phyloP scores from a whole-genome alignment of 805 yeast genomes.

The Limtongia smithiae region DNA sequence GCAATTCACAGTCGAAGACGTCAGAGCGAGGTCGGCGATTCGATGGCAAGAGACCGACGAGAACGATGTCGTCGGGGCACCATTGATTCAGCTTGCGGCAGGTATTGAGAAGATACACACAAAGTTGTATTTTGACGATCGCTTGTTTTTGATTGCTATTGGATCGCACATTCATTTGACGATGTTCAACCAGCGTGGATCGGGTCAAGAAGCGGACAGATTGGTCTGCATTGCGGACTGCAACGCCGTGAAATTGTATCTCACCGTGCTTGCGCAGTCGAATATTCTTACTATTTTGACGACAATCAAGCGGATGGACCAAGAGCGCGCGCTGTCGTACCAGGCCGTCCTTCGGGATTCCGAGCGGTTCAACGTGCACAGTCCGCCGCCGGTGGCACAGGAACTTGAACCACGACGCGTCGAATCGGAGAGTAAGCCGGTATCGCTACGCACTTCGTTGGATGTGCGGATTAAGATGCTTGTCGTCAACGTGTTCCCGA shows the following conservation, averaged over 20 bases:
- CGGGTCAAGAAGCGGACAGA: slow-evolving; percentile 51
- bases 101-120: slow-evolving; percentile 54
- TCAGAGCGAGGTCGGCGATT: slow-evolving; percentile 60
- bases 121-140: slow-evolving; percentile 77
- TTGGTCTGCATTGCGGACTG: slow-evolving; percentile 40
- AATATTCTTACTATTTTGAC: slow-evolving; percentile 74
- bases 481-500: slow-evolving; percentile 69
- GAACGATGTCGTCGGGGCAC: slow-evolving; percentile 50
- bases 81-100: slow-evolving; percentile 61
- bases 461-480: slow-evolving; percentile 57
- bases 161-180: slow-evolving; percentile 49
- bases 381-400: slow-evolving; percentile 13
- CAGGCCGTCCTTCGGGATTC: slow-evolving; percentile 70
- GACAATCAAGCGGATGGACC: slow-evolving; percentile 64
- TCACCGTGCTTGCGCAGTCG: slow-evolving; percentile 83
- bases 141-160: slow-evolving; percentile 67
- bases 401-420: background rate
- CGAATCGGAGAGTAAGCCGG: background rate
- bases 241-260: slow-evolving; percentile 54
- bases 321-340: slow-evolving; percentile 69
- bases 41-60: slow-evolving; percentile 53
- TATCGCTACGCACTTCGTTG: slow-evolving; percentile 58
- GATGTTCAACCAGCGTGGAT: slow-evolving; percentile 63
- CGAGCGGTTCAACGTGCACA: slow-evolving; percentile 36
- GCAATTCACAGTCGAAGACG: slow-evolving; percentile 46